Conservation (phyloP, 176 grass and related monocot genomes). For the Lolium rigidum region DNA sequence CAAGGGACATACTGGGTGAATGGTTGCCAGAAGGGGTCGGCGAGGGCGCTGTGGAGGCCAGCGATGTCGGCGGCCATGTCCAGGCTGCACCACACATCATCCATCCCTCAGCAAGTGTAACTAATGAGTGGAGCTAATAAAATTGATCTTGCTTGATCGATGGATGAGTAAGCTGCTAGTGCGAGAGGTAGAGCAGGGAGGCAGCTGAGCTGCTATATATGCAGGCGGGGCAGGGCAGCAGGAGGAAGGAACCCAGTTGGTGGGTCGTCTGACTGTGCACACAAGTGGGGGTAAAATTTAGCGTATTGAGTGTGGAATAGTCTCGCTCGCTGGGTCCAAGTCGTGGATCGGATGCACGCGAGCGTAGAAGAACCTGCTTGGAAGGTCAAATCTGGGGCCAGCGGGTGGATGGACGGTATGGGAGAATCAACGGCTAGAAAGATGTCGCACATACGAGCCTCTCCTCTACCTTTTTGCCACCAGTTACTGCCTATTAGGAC, state of each 20-base stretch:
- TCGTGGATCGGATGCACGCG: not conserved
- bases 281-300: not conserved
- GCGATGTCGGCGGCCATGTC: slow-evolving; percentile 38
- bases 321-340: slow-evolving; percentile 8
- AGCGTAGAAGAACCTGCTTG: not conserved
- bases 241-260: not conserved
- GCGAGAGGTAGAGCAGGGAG: not conserved
- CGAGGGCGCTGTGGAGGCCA: slow-evolving; percentile 3
- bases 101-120: slow-evolving; percentile 13
- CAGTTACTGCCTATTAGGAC: no score
- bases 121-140: not conserved
- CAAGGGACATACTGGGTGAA: slow-evolving; percentile 36
- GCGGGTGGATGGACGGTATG: not conserved
- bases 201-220: slow-evolving; percentile 7
- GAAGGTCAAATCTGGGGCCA: not conserved
- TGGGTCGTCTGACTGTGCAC: not conserved
- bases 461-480: no score
- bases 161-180: not conserved
- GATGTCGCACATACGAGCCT: no score
- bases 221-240: not conserved
- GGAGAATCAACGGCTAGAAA: not conserved
- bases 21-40: slow-evolving; percentile 44
- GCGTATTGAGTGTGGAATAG: not conserved
- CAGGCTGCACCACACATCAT: slow-evolving; percentile 50
- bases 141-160: not conserved